A percentile compares a stretch with the other conserved stretches of the same genome.
Evolutionary conservation across 1,139 yeast species (phyloP).

Genomic region (Starmera stellimalicola): DNA sequence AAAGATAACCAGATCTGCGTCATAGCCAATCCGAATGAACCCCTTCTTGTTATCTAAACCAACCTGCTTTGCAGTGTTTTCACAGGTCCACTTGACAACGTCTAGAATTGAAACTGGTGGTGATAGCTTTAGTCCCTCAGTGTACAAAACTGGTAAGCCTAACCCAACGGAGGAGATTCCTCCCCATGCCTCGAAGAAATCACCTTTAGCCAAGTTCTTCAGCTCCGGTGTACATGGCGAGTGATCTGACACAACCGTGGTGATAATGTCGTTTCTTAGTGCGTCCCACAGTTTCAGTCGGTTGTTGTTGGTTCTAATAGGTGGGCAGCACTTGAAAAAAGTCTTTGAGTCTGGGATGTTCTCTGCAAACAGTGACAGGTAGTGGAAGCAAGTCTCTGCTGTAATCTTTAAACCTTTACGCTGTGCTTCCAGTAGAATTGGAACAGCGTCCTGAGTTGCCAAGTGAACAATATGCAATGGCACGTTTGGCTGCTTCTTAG

Average conservation of each 20-base stretch:
- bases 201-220: conserved; percentile 74
- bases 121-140: conserved; percentile 52
- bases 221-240: conserved; percentile 93
- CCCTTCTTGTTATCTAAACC: conserved; percentile 74
- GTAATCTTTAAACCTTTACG: conserved; percentile 34
- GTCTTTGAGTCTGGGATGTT: conserved; percentile 67
- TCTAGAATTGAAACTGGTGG: conserved; percentile 51
- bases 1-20: conserved; percentile 81
- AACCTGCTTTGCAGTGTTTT: conserved; percentile 77
- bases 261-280: conserved; percentile 49
- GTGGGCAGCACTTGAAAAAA: conserved; percentile 90
- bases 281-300: conserved; percentile 72
- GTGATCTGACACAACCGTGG: conserved; percentile 91
- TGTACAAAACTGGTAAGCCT: conserved; percentile 72
- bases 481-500: conserved; percentile 49
- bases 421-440: conserved; percentile 60
- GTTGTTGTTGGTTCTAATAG: conserved; percentile 70
- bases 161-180: conserved; percentile 93
- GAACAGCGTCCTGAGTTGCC: conserved; percentile 76
- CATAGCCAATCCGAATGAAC: conserved; percentile 57
- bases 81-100: conserved; percentile 69
- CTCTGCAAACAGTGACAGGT: conserved; percentile 70
- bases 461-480: conserved; percentile 84
- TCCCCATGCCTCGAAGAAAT: conserved; percentile 92
- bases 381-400: conserved; percentile 93